Base-by-base conservation (phyloP, 768 basidiomycete species). In the Mycena galericulata region DNA sequence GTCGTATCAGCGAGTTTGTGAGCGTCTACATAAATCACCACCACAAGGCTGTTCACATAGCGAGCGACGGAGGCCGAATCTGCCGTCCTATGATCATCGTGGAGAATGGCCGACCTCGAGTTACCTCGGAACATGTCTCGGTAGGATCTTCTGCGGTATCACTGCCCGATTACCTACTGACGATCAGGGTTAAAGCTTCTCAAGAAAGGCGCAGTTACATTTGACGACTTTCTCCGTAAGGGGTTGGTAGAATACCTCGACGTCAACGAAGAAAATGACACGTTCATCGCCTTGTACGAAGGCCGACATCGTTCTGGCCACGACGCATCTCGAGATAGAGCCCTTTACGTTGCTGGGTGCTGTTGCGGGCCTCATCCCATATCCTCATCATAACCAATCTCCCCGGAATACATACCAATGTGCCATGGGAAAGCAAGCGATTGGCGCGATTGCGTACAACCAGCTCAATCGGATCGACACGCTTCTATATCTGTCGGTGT, bases 361-460 rank as follows among this genome's bases (percentile, higher is more conserved):
- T n/a, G 98, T 99, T 53, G 98, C 98, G 5, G 98, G 98, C 50
- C 88, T 99, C 29, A 99, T 99, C 75, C 98, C 98, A 15, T 99
- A 99, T 77, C 98, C 98, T 2, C 98, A 99, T 77, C 98, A 99
- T 79, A 99, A 99, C 76, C 98, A 99, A 76, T 99, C 98, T 6
- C 98, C 98, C 3, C 92, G 98, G 61, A 99, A 99, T 76, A 99
- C 98, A 12, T 99, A 99, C 78, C 97, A 99, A 83, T 99, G 97
- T 76, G 97, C 97, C 62, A 99, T 99, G 97, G 97, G 98, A 61
- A 99, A 99, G 83, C 98, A 99, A 84, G 97, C 98, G 2, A 99
- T 99, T 70, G 98, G 98, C 24, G 97, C 97, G 15, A 99, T 99
- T 68, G 97, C 92, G 0, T 98, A 97, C 81, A 99, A 99, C 78